phyloP scores from a whole-genome alignment of 2,329 filamentous ascomycete genomes.

The Aspergillus candidus region DNA sequence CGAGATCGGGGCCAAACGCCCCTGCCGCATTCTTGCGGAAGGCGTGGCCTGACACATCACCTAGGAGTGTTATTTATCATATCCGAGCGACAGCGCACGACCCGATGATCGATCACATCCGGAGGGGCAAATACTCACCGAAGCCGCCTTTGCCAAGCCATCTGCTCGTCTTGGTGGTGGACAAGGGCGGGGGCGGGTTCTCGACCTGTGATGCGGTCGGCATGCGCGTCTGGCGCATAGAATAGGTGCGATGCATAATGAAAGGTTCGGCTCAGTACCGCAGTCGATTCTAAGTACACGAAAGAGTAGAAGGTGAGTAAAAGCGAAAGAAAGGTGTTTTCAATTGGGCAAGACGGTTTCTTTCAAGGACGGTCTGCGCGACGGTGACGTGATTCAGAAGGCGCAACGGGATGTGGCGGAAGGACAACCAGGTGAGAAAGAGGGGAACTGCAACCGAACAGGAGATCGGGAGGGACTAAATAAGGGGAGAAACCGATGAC shows the following conservation, averaged over 20 bases:
- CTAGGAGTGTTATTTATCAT: too few species aligned
- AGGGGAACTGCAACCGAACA: conserved; percentile 16
- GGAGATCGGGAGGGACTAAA: conserved; percentile 6
- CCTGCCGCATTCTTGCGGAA: conserved; percentile 49
- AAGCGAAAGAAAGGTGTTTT: conserved; percentile 2
- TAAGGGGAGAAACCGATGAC: conserved; percentile 1
- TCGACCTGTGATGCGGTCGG: conserved; percentile 87
- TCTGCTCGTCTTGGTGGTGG: conserved; percentile 82
- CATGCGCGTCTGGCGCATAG: conserved; percentile 94
- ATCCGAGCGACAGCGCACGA: conserved; percentile 1
- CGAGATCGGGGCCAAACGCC: conserved; percentile 68
- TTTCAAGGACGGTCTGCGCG: conserved; percentile 21
- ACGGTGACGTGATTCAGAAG: conserved; percentile 26
- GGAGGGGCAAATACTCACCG: conserved; percentile 53
- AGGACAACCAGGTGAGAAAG: conserved; percentile 7
- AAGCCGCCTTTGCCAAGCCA: conserved; percentile 82
- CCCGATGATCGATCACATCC: neutral
- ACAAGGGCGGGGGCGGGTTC: conserved; percentile 88
- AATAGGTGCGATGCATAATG: conserved; percentile 95
- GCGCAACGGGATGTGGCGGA: conserved; percentile 24
- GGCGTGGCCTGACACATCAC: conserved; percentile 51
- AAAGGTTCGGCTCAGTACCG: conserved; percentile 1
- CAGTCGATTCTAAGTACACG: neutral
- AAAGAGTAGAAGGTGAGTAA: conserved; percentile 2
- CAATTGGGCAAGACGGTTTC: conserved; percentile 10